A percentile compares a stretch with the other conserved stretches of the same genome.
phyloP scores from a whole-genome alignment of 2,329 filamentous ascomycete species.

The Venturiaceae sp. region DNA sequence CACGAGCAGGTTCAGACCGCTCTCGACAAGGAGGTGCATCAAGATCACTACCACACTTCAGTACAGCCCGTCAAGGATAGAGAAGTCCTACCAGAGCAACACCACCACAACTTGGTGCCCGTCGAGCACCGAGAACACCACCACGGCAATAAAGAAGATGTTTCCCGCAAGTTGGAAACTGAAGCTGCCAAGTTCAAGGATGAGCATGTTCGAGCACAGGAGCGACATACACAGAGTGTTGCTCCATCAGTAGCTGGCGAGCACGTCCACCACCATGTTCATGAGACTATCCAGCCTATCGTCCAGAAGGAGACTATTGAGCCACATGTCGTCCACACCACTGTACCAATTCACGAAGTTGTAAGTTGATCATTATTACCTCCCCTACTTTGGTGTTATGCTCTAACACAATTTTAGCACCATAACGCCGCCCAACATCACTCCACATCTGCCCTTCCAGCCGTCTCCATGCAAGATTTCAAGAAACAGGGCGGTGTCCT shows the following conservation, averaged over 20 bases:
- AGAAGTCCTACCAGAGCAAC: conserved; percentile 51
- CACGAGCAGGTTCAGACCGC: conserved; percentile 55
- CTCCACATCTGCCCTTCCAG: conserved; percentile 51
- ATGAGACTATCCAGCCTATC: conserved; percentile 62
- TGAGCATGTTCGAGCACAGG: conserved; percentile 35
- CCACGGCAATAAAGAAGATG: conserved; percentile 40
- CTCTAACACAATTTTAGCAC: conserved; percentile 29
- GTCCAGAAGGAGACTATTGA: conserved; percentile 61
- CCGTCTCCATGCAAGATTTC: conserved; percentile 57
- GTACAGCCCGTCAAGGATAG: conserved; percentile 53
- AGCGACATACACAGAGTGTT: conserved; percentile 37
- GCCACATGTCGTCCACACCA: conserved; percentile 60
- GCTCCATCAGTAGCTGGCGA: conserved; percentile 46
- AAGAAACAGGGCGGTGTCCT: conserved; percentile 45
- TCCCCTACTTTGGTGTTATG: too few species aligned
- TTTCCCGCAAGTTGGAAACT: conserved; percentile 18
- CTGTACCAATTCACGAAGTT: conserved; percentile 60
- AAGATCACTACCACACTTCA: conserved; percentile 62
- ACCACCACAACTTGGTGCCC: conserved; percentile 47
- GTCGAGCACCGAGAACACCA: conserved; percentile 53
- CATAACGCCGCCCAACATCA: conserved; percentile 59
- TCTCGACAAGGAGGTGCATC: conserved; percentile 59
- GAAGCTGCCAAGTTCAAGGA: conserved; percentile 48
- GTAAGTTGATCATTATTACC: background rate
- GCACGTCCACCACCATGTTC: conserved; percentile 56